Conservation (phyloP, 2,329 filamentous ascomycete species). For the Monascus ruber region DNA sequence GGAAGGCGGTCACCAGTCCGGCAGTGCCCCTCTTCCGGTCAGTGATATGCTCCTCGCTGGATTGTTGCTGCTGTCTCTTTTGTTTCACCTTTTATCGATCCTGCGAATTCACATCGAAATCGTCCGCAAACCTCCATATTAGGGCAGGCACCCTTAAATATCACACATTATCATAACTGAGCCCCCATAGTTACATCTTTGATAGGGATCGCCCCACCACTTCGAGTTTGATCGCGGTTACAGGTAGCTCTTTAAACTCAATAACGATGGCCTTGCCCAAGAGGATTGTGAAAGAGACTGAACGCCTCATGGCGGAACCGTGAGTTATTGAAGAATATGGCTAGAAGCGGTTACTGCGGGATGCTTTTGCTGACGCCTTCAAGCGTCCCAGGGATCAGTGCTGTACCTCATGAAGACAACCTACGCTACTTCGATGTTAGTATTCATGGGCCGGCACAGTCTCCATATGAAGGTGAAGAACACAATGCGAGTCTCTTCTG, state of each 20-base stretch:
- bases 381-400: conserved; percentile 92
- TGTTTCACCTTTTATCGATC: no score
- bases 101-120: no score
- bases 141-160: no score
- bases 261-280: conserved; percentile 65
- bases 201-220: background rate
- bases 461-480: conserved; percentile 75
- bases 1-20: no score
- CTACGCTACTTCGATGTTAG: conserved; percentile 96
- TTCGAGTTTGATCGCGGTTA: background rate
- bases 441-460: conserved; percentile 83
- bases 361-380: conserved; percentile 3
- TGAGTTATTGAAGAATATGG: conserved; percentile 39
- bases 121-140: no score
- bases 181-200: no score
- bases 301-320: conserved; percentile 93
- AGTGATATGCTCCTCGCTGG: no score
- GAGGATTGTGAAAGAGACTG: conserved; percentile 96
- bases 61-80: no score
- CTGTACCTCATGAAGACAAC: conserved; percentile 92
- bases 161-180: no score
- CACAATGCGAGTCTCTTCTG: background rate
- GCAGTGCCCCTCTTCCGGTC: no score
- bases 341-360: background rate
- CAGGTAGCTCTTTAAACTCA: background rate